Base-by-base conservation (phyloP, 2,329 filamentous ascomycete species). In the Microdochium bolleyi region DNA sequence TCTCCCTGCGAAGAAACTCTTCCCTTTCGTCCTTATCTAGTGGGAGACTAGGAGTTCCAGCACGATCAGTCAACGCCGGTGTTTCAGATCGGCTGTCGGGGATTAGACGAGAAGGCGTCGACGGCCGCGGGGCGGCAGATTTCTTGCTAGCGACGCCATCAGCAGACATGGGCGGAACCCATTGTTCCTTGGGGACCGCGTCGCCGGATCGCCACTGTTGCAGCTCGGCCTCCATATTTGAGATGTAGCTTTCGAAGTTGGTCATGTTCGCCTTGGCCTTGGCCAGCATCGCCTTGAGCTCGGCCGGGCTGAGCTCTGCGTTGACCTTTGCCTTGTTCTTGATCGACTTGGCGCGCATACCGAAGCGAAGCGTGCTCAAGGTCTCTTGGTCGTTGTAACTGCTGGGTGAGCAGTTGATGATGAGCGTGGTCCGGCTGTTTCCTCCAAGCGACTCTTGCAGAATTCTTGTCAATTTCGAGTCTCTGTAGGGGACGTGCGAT, bases 271-370 rank as follows among this genome's bases (percentile, higher is more conserved):
- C 84, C 70, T 96, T 92, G 14, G 91, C 90, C 72, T 96, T 96
- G 73, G 89, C 92, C 67, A 99, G 84, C 64, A 96, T 80, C 50
- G 85, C 80, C 73, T 97, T 99, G 76, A 99, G 84, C 71, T 99
- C 94, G 13, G 91, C 84, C 48, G 94, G 94, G 64, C 92, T 97
- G 63, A 99, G 82, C 71, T 99, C 94, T 48, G 92, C 92, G 67
- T 99, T 99, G 80, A 99, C 88, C 86, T 97, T 99, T 71, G 94
- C 94, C 80, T 97, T 97, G 78, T 97, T 97, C 86, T 97, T 96
- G 77, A 99, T 99, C 0, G 90, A 89, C 77, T 99, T 99, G 54
- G 94, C 94, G 67, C 94, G 81, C 72, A 94, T 95, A 76, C 94
- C 94, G 67, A 97, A 99, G 48, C 92, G 84, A 55, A 99, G 74